Evolutionary conservation across 495 filamentous ascomycete species (phyloP).

Genomic region (Opeltia flavorubescens): DNA sequence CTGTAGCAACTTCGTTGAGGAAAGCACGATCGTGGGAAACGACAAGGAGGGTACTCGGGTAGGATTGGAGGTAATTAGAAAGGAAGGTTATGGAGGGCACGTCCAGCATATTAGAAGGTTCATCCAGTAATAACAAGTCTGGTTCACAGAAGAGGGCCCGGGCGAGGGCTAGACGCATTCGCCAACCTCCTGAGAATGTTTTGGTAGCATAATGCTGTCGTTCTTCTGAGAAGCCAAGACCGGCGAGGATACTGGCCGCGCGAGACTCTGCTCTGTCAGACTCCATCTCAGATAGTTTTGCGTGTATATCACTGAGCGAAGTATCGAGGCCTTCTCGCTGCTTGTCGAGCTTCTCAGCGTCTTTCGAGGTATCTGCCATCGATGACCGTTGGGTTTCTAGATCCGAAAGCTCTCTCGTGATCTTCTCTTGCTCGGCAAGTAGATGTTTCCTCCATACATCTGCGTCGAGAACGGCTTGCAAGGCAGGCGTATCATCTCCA

Average conservation of each 20-base stretch:
- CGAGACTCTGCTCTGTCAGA: constrained; percentile 95
- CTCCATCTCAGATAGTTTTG: constrained; percentile 95
- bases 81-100: constrained; percentile 99
- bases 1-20: constrained; percentile 97
- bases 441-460: constrained; percentile 98
- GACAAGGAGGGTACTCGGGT: constrained; percentile 89
- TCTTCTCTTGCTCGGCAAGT: constrained; percentile 85
- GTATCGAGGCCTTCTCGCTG: constrained; percentile 82
- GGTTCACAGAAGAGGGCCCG: constrained; percentile 97
- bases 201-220: constrained; percentile 86
- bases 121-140: constrained; percentile 89
- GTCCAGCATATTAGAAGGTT: constrained; percentile 99
- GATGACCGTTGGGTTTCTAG: constrained; percentile 67
- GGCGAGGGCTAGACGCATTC: constrained; percentile 92
- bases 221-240: constrained; percentile 91
- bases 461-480: constrained; percentile 93
- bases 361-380: constrained; percentile 74
- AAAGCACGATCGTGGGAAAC: constrained; percentile 99
- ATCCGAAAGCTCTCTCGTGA: constrained; percentile 57
- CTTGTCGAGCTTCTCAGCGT: constrained; percentile 69
- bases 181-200: constrained; percentile 99
- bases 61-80: constrained; percentile 85
- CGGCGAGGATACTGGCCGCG: constrained; percentile 89
- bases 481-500: constrained; percentile 86
- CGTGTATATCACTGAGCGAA: constrained; percentile 77